These are phyloP conservation scores for Astrocystis sublimbata DNA, from an alignment of 495 filamentous ascomycete species.

Conservation along the genomic window DNA sequence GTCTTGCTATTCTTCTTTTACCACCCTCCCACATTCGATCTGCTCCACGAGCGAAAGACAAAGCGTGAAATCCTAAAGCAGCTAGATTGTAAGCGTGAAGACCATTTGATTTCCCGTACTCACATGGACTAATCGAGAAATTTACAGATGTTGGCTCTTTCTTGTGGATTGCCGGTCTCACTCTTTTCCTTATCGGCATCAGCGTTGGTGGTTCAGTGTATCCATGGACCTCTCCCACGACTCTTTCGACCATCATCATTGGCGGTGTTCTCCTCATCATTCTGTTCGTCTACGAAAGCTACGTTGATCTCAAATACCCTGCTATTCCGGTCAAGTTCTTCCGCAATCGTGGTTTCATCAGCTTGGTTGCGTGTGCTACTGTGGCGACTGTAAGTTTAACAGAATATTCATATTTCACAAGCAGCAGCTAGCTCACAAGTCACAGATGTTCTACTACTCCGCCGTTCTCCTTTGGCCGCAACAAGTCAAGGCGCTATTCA, in stretches of 20 bases:
- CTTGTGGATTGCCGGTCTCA: conserved; percentile 44
- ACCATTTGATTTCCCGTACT: neutral
- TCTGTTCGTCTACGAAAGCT: conserved; percentile 47
- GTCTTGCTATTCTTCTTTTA: conserved; percentile 43
- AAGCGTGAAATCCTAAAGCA: conserved; percentile 34
- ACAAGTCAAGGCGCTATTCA: conserved; percentile 30
- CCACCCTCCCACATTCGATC: conserved; percentile 39
- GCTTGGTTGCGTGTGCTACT: conserved; percentile 41
- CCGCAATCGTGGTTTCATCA: conserved; percentile 44
- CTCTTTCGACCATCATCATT: conserved; percentile 47
- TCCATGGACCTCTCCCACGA: conserved; percentile 51
- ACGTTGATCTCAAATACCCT: conserved; percentile 33
- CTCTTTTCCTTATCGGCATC: conserved; percentile 50
- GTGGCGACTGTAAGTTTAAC: conserved; percentile 31
- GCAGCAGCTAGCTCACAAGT: neutral
- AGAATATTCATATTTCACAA: neutral
- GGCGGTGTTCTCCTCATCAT: conserved; percentile 43
- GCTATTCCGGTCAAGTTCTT: conserved; percentile 49
- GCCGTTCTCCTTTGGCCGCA: conserved; percentile 31
- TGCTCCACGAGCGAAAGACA: conserved; percentile 35
- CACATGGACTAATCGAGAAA: neutral
- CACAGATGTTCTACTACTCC: conserved; percentile 38
- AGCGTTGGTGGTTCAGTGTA: conserved; percentile 53
- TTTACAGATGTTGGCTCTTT: conserved; percentile 33
- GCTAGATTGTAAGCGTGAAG: conserved; percentile 41